Base-by-base conservation (phyloP, 2,329 filamentous ascomycete genomes). In the Ceratocystis alfenasii region DNA sequence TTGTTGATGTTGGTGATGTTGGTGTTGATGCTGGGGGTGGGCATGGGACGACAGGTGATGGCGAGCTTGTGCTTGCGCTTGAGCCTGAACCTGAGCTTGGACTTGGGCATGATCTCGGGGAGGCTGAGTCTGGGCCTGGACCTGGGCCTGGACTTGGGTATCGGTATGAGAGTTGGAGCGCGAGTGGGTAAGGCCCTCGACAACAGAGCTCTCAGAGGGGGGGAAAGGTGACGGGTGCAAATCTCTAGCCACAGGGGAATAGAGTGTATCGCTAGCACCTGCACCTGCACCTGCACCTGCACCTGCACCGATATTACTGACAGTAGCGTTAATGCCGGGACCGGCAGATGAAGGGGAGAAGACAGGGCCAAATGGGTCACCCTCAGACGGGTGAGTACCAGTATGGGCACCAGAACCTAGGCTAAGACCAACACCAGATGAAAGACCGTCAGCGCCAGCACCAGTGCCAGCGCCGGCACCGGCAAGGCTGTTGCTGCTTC, bases 11-110 rank as follows among this genome's bases (percentile, higher is more conserved):
- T 76, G 74, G 67, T 75, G 73, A 61, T 72, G 57, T n/a, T 33
- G 36, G 15, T 71, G 71, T 22, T 73, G 72, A 68, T 75, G 74
- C 62, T 76, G 74, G 67, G 75, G 73, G 59, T 72, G 74, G 67
- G 75, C 73, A 61, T 72, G 69, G 30, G 76, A 70, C 76, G 76
- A 77, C 59, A 68, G 30, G 22, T 59, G 28, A 25, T 36, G 60
- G 7, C 15, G 36, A 20, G 33, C 22, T 41, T 41, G 36, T 15
- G 36, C 12, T 41, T 41, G 36, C 3, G 36, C 36, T 41, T 41
- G 48, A 25, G 22, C 10, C 36, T 62, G 33, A 20, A 5, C 36
- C 12, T 25, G 60, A 22, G 36, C n/a, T 45, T 62, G 60, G 36
- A 45, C 36, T 45, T 62, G 60, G 20, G 60, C 60, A 20, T 44